Base-by-base conservation (phyloP, 768 basidiomycete genomes). In the Mycena amicta region DNA sequence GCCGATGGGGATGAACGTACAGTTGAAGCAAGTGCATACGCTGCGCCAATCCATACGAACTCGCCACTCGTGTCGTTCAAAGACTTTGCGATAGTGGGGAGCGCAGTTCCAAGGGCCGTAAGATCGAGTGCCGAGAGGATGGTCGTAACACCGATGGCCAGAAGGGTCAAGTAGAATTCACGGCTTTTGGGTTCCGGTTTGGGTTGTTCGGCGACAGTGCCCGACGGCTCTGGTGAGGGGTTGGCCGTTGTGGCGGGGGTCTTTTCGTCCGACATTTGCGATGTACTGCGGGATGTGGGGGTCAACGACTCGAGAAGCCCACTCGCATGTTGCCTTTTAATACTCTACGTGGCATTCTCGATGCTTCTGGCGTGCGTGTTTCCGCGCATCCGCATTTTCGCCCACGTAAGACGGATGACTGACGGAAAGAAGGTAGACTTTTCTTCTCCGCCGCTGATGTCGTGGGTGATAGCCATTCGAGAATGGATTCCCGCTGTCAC, bases 21-120 rank as follows among this genome's bases (percentile, higher is more conserved):
- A n/a, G 79, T 77, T 13, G 71, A 71, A 15, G 75, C 60, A 6
- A 82, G 67, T 1, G 75, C 68, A 57, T 77, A 82, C 15, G 78
- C 74, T 2, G 72, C 66, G 12, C 74, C 79, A 33, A 45, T 60
- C 64, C 64, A 66, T 15, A 37, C 56, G 37, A 60, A 66, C 15
- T 66, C 57, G 16, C 64, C 64, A 8, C 57, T 55, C 12, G 54
- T 62, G 37, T 66, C 65, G 27, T 63, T 51, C 27, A 66, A 25
- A 18, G 65, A 52, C 23, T 45, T 39, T 1, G 59, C 56, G 40
- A 66, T 63, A 0, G 65, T 66, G 0, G 65, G 65, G 23, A 66
- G 33, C 12, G 60, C 60, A 2, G 65, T 66, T 4, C 63, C 60
- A 13, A 66, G 28, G 1, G 63, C 60, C 15, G 60, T 59, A 5